Evolutionary conservation across 1,139 yeast genomes (phyloP).

Genomic region (Protomyces gravidus): DNA sequence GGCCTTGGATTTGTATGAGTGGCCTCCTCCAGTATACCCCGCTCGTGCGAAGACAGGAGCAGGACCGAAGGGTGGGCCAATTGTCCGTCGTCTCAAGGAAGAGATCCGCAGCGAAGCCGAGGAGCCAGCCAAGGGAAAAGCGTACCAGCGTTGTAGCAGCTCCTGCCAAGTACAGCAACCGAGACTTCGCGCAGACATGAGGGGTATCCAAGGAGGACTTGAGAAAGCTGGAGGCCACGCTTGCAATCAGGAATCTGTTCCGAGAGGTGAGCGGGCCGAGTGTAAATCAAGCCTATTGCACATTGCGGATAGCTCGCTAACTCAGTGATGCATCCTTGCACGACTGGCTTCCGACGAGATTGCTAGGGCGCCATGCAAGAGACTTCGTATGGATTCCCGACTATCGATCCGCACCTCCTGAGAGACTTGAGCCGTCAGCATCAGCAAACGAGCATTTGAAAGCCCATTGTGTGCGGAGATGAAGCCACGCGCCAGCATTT

Average conservation of each 20-base stretch:
- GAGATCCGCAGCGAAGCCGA: neutral
- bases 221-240: conserved; percentile 1
- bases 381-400: neutral
- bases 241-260: neutral
- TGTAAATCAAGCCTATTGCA: neutral
- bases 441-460: neutral
- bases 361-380: conserved; percentile 1
- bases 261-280: neutral
- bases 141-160: neutral
- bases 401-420: neutral
- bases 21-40: neutral
- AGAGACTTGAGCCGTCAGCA: neutral
- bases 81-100: conserved; percentile 1
- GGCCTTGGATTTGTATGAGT: neutral
- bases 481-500: conserved; percentile 5
- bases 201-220: conserved; percentile 2
- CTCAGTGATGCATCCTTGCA: neutral
- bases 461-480: neutral
- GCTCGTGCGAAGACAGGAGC: neutral
- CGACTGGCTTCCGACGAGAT: neutral
- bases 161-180: neutral
- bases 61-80: neutral
- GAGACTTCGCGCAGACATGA: neutral
- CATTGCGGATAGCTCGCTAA: conserved; percentile 2
- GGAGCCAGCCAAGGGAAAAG: neutral